Evolutionary conservation across 768 basidiomycete genomes (phyloP).

Genomic region (Coprinopsis cinerea): DNA sequence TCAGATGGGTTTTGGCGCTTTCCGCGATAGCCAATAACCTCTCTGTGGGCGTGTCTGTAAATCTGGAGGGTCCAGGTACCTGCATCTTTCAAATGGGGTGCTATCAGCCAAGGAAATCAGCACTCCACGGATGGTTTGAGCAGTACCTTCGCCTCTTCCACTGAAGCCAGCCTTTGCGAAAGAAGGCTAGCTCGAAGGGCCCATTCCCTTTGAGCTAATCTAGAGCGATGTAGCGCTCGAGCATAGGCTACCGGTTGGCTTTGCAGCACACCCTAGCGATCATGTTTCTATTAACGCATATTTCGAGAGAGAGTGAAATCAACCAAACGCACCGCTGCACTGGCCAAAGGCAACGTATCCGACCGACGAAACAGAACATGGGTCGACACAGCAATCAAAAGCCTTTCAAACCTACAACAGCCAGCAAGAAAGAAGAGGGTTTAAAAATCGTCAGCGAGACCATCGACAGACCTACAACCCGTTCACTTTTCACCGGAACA

Average conservation of each 20-base stretch:
- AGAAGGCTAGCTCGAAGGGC: neutral
- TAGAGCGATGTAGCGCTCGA: constrained; percentile 5
- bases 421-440: too few relatives aligned
- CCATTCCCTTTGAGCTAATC: neutral
- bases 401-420: constrained; percentile 44
- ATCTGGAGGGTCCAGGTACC: too few relatives aligned
- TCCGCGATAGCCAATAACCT: too few relatives aligned
- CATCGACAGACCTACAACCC: too few relatives aligned
- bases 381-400: constrained; percentile 47
- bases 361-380: constrained; percentile 37
- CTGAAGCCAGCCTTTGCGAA: neutral
- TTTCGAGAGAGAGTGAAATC: neutral
- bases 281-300: neutral
- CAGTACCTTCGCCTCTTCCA: neutral
- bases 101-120: neutral
- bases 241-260: neutral
- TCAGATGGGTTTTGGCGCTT: too few relatives aligned
- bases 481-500: constrained; percentile 48
- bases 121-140: too few relatives aligned
- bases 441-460: too few relatives aligned
- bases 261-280: neutral
- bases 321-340: neutral
- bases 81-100: too few relatives aligned
- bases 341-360: constrained; percentile 6
- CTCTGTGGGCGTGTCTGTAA: too few relatives aligned